phyloP scores from a whole-genome alignment of 1,284 basidiomycete species.

The Nidula niveotomentosa region DNA sequence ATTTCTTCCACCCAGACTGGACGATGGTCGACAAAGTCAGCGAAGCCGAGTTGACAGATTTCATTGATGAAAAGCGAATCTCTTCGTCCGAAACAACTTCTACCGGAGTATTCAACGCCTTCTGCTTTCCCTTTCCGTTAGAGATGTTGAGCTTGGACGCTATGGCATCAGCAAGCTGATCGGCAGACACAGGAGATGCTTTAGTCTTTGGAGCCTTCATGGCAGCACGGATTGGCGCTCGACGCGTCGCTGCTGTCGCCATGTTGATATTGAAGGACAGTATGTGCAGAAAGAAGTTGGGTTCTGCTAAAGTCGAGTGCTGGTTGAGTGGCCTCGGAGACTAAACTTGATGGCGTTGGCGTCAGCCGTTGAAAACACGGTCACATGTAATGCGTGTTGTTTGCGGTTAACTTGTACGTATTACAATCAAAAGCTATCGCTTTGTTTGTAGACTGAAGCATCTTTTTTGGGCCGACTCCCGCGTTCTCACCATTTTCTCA shows the following conservation, averaged over 20 bases:
- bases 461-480: no score
- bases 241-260: background rate
- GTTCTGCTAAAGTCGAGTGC: no score
- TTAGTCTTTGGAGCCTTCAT: background rate
- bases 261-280: no score
- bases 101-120: conserved; percentile 11
- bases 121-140: conserved; percentile 30
- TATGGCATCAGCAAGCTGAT: conserved; percentile 27
- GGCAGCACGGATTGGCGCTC: background rate
- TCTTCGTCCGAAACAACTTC: conserved; percentile 14
- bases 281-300: no score
- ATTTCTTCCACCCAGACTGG: conserved; percentile 60
- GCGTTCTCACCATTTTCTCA: no score
- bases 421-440: no score
- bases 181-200: conserved; percentile 3
- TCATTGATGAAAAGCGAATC: conserved; percentile 39
- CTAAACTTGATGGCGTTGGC: no score
- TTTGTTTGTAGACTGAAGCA: no score
- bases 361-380: no score
- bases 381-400: no score
- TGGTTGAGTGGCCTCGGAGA: no score
- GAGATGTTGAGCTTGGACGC: conserved; percentile 28
- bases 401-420: no score
- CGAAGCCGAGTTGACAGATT: conserved; percentile 57
- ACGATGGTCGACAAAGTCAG: conserved; percentile 51